phyloP scores from a whole-genome alignment of 208 protist species.

The Crithidia brevicula region DNA sequence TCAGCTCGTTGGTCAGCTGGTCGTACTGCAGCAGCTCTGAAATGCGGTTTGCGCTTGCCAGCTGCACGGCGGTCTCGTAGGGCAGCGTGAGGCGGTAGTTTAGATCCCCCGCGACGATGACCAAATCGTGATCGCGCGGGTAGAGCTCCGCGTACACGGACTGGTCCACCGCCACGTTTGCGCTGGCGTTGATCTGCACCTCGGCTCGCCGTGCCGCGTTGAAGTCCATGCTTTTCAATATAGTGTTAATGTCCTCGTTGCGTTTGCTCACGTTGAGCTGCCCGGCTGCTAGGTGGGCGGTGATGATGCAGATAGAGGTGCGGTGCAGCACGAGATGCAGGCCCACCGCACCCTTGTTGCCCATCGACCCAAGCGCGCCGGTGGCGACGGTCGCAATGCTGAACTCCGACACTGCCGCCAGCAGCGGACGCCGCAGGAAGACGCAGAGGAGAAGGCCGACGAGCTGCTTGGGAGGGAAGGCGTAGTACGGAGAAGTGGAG shows the following conservation, averaged over 20 bases:
- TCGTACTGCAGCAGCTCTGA: conserved; percentile 74
- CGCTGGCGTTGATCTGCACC: conserved; percentile 32
- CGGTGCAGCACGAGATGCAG: conserved; percentile 77
- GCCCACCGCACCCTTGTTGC: conserved; percentile 94
- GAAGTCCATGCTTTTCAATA: conserved; percentile 89
- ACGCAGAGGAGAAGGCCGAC: conserved; percentile 87
- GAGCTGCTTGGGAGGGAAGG: conserved; percentile 83
- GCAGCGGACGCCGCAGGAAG: conserved; percentile 70
- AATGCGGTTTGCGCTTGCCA: conserved; percentile 38
- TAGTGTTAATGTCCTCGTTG: conserved; percentile 92
- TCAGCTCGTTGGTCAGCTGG: conserved; percentile 77
- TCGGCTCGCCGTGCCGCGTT: conserved; percentile 60
- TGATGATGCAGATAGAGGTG: conserved; percentile 88
- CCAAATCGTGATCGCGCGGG: conserved; percentile 84
- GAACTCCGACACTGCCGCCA: conserved; percentile 59
- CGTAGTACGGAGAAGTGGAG: conserved; percentile 54
- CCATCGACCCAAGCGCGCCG: conserved; percentile 85
- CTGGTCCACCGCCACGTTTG: conserved; percentile 14
- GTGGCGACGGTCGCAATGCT: conserved; percentile 71
- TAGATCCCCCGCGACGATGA: conserved; percentile 93
- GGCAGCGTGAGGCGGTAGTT: conserved; percentile 91
- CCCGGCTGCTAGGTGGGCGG: conserved; percentile 94
- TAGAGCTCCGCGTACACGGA: conserved; percentile 50
- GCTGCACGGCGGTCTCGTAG: conserved; percentile 73
- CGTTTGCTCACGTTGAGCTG: conserved; percentile 84